These are phyloP conservation scores for Ulvella scutata DNA, from an alignment of 139 green algal genomes.

Conservation along the genomic window DNA sequence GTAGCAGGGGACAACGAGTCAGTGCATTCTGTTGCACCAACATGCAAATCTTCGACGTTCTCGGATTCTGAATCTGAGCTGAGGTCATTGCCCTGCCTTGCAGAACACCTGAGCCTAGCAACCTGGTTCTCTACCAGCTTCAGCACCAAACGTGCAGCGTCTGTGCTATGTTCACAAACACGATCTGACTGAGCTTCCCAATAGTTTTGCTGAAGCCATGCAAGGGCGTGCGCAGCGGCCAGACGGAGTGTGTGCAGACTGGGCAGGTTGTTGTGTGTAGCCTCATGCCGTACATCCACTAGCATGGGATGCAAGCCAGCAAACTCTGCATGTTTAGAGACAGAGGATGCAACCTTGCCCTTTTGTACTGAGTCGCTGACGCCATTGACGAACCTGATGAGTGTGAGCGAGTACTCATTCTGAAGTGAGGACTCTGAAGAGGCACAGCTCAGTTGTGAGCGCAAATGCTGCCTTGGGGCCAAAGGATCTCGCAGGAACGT, in stretches of 20 bases:
- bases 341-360: slow-evolving; percentile 40
- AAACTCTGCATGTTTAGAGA: slow-evolving; percentile 33
- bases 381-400: slow-evolving; percentile 59
- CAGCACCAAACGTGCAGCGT: neutral
- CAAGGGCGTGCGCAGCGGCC: slow-evolving; percentile 32
- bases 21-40: neutral
- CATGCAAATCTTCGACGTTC: neutral
- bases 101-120: neutral
- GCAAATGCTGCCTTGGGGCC: neutral
- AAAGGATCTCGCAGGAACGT: slow-evolving; percentile 11
- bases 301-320: slow-evolving; percentile 52
- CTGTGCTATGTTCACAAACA: no score
- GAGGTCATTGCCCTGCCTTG: neutral
- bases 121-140: neutral
- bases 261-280: slow-evolving; percentile 69
- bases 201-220: slow-evolving; percentile 51
- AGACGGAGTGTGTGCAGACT: slow-evolving; percentile 39
- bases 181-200: slow-evolving; percentile 19
- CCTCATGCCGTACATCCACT: slow-evolving; percentile 63
- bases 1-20: neutral
- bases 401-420: neutral
- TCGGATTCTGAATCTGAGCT: neutral
- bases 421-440: neutral
- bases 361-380: slow-evolving; percentile 59
- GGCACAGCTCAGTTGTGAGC: neutral